These are phyloP conservation scores for Monosporozyma solicola DNA, from an alignment of 805 yeast species.

Conservation along the genomic window DNA sequence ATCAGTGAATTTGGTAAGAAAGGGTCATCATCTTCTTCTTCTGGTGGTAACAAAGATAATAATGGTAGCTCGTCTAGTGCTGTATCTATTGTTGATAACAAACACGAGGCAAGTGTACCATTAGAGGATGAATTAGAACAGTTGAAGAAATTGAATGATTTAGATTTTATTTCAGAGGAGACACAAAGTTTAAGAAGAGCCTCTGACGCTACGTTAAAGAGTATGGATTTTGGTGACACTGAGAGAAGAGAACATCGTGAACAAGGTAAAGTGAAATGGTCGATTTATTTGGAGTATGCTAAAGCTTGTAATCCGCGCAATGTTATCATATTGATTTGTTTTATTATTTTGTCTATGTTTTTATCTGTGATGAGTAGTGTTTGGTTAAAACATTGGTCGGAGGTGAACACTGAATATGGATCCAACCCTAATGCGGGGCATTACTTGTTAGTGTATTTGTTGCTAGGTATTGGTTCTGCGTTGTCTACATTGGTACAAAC, in stretches of 20 bases:
- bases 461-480: slow-evolving; percentile 64
- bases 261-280: slow-evolving; percentile 90
- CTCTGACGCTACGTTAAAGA: slow-evolving; percentile 35
- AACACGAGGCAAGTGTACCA: slow-evolving; percentile 21
- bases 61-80: slow-evolving; percentile 4
- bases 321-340: slow-evolving; percentile 48
- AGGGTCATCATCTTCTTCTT: slow-evolving; percentile 3
- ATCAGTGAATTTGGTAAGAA: slow-evolving; percentile 56
- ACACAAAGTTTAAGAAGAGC: slow-evolving; percentile 50
- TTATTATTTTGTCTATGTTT: slow-evolving; percentile 50
- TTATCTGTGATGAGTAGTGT: slow-evolving; percentile 63
- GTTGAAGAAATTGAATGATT: slow-evolving; percentile 20
- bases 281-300: slow-evolving; percentile 73
- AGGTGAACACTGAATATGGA: slow-evolving; percentile 62
- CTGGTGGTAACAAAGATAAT: slow-evolving; percentile 7
- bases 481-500: slow-evolving; percentile 54
- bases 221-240: slow-evolving; percentile 32
- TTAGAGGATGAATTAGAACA: slow-evolving; percentile 26
- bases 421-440: slow-evolving; percentile 61
- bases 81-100: slow-evolving; percentile 6
- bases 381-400: slow-evolving; percentile 98
- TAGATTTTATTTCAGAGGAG: slow-evolving; percentile 26
- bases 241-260: slow-evolving; percentile 67
- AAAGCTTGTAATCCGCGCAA: slow-evolving; percentile 71
- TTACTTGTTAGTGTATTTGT: slow-evolving; percentile 68